Evolutionary conservation across 2,329 filamentous ascomycete genomes (phyloP).

Genomic region (Claviceps digitariae): DNA sequence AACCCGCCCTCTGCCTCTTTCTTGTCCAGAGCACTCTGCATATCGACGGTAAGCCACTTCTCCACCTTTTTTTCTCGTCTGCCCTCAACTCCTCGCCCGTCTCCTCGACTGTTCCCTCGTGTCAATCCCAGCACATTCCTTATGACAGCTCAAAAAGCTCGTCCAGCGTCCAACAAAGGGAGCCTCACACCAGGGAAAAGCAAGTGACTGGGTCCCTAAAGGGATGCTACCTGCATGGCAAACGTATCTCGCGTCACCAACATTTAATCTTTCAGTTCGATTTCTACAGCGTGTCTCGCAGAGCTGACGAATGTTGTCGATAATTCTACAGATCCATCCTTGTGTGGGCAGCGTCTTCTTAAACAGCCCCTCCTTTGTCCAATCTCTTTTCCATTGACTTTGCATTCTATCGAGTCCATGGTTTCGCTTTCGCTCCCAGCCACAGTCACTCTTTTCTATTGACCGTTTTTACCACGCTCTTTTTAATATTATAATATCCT

Average conservation of each 20-base stretch:
- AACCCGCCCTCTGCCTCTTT: constrained; percentile 31
- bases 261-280: constrained; percentile 6
- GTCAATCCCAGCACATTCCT: constrained; percentile 13
- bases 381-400: constrained; percentile 23
- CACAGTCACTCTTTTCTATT: constrained; percentile 44
- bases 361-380: constrained; percentile 30
- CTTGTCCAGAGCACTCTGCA: constrained; percentile 20
- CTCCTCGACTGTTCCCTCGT: constrained; percentile 6
- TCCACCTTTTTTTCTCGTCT: constrained; percentile 7
- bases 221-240: constrained; percentile 7
- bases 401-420: constrained; percentile 23
- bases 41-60: constrained; percentile 39
- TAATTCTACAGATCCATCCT: constrained; percentile 25
- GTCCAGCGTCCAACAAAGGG: constrained; percentile 15
- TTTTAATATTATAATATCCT: constrained; percentile 46
- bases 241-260: constrained; percentile 12
- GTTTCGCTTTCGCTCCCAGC: constrained; percentile 33
- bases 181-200: constrained; percentile 9
- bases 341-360: constrained; percentile 32
- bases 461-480: constrained; percentile 34
- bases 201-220: constrained; percentile 1
- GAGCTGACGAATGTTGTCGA: constrained; percentile 18
- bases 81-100: neutral
- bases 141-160: constrained; percentile 12
- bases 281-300: constrained; percentile 9